phyloP scores from a whole-genome alignment of 345 rosid species.

The Mercurialis annua region DNA sequence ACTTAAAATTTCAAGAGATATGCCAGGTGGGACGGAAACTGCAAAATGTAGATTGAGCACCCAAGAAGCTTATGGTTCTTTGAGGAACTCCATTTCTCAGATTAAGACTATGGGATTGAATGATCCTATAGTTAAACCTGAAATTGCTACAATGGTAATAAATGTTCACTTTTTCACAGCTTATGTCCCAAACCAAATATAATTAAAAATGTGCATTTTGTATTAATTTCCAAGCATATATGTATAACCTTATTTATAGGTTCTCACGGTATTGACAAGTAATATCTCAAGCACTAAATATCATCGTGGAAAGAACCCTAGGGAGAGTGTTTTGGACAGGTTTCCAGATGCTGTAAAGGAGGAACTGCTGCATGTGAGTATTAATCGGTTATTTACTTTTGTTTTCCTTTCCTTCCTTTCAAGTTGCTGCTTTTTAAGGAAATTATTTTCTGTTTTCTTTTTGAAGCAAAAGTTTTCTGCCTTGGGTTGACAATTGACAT shows the following conservation, averaged over 20 bases:
- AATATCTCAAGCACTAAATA: constrained; percentile 78
- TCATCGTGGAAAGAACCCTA: constrained; percentile 69
- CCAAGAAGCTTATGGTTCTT: constrained; percentile 57
- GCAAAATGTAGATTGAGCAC: constrained; percentile 40
- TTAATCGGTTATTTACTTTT: neutral
- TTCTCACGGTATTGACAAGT: constrained; percentile 66
- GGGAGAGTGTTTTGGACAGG: constrained; percentile 72
- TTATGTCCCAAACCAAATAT: neutral
- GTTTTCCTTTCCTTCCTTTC: neutral
- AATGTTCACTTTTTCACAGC: neutral
- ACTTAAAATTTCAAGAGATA: constrained; percentile 46
- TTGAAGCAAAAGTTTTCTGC: constrained; percentile 1
- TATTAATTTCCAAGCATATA: neutral
- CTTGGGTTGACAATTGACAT: constrained; percentile 8
- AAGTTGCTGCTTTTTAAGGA: neutral
- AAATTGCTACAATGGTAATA: constrained; percentile 69
- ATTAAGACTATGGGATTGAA: constrained; percentile 51
- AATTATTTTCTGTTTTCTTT: neutral
- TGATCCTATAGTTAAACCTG: constrained; percentile 65
- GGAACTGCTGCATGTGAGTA: constrained; percentile 68
- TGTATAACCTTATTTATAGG: constrained; percentile 46
- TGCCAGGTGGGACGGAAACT: constrained; percentile 34
- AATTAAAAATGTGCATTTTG: constrained; percentile 4
- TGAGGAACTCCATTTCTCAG: constrained; percentile 58
- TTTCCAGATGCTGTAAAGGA: constrained; percentile 67